Conservation (phyloP, 1,284 basidiomycete genomes). For the Leccinum subspadiceum region DNA sequence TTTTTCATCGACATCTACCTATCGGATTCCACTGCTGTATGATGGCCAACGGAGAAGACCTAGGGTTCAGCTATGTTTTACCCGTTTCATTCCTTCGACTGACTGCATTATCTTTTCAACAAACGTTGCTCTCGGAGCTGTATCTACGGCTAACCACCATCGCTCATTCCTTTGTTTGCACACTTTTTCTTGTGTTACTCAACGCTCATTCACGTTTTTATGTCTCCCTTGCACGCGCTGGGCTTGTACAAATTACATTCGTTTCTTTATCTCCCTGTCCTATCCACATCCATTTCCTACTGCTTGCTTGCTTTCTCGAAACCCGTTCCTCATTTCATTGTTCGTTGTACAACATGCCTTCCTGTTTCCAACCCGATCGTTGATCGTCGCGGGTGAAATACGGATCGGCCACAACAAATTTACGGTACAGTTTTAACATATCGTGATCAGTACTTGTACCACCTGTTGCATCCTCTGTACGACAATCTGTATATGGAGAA, state of each 20-base stretch:
- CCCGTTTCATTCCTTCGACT: neutral
- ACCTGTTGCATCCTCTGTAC: slow-evolving; percentile 23
- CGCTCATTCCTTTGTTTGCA: too few relatives aligned
- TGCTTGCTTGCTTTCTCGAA: neutral
- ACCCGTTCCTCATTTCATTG: slow-evolving; percentile 2
- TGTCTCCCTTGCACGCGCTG: too few relatives aligned
- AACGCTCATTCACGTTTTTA: too few relatives aligned
- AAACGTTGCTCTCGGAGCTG: too few relatives aligned
- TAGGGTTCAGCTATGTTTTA: neutral
- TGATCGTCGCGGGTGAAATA: slow-evolving; percentile 12
- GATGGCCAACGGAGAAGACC: slow-evolving; percentile 3
- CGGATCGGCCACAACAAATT: slow-evolving; percentile 13
- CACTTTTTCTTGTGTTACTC: too few relatives aligned
- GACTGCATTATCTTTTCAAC: too few relatives aligned
- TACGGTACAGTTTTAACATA: slow-evolving; percentile 17
- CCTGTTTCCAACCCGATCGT: slow-evolving; percentile 1
- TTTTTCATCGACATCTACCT: neutral
- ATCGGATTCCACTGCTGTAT: neutral
- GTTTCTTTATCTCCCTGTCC: neutral
- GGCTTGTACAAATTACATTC: too few relatives aligned
- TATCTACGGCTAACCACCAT: too few relatives aligned
- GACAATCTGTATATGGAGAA: slow-evolving; percentile 14
- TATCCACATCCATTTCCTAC: slow-evolving; percentile 2
- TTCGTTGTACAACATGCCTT: slow-evolving; percentile 18
- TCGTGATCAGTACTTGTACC: slow-evolving; percentile 19